phyloP scores from a whole-genome alignment of 495 filamentous ascomycete species.

The Xylaria castorea region DNA sequence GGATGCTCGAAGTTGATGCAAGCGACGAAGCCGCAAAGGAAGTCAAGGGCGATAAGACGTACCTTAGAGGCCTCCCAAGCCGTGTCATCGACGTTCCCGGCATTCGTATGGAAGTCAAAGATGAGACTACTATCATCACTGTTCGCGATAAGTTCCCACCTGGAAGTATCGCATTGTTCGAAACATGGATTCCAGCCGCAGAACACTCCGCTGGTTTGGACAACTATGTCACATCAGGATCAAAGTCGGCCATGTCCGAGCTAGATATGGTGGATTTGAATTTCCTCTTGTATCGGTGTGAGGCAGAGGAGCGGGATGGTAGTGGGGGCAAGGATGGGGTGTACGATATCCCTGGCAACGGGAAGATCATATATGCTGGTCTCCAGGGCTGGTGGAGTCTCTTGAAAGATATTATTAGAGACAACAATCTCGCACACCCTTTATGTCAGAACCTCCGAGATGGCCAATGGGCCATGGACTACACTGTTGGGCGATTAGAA shows the following conservation, averaged over 20 bases:
- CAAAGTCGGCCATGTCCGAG: constrained; percentile 76
- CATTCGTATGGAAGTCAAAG: constrained; percentile 69
- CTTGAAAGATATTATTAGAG: constrained; percentile 79
- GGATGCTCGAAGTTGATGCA: constrained; percentile 83
- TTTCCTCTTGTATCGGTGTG: constrained; percentile 88
- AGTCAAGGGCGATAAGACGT: constrained; percentile 69
- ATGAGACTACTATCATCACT: constrained; percentile 76
- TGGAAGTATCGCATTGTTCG: constrained; percentile 91
- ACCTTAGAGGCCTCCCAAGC: constrained; percentile 81
- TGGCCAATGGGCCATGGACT: constrained; percentile 95
- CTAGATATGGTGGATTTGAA: constrained; percentile 84
- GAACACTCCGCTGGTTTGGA: constrained; percentile 83
- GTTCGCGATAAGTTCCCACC: constrained; percentile 85
- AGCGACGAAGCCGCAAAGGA: constrained; percentile 67
- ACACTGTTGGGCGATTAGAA: constrained; percentile 79
- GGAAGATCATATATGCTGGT: constrained; percentile 90
- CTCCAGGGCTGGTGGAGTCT: constrained; percentile 99
- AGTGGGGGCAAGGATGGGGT: constrained; percentile 82
- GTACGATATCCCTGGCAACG: constrained; percentile 84
- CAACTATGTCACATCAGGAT: constrained; percentile 80
- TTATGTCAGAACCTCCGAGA: constrained; percentile 90
- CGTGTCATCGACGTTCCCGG: constrained; percentile 75
- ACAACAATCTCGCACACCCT: constrained; percentile 93
- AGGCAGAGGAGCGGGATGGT: constrained; percentile 86
- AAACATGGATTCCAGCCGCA: constrained; percentile 89